These are phyloP conservation scores for Aegilops bicornis DNA, from an alignment of 176 grass and related monocot species.

Conservation along the genomic window DNA sequence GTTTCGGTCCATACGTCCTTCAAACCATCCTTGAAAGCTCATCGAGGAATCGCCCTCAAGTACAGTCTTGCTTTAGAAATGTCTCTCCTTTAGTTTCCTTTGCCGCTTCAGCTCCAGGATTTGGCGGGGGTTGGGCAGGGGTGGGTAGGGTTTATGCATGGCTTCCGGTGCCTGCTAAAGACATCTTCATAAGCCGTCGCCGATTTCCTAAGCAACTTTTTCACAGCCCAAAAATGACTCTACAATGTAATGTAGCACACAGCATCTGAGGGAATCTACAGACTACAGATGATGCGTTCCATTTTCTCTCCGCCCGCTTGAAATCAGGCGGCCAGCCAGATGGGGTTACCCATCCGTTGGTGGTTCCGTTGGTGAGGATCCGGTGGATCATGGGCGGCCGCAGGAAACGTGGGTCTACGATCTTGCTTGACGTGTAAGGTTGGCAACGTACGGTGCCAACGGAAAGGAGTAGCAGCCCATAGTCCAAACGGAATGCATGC, in stretches of 20 bases:
- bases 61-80: conserved; percentile 29
- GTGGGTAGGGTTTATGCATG: neutral
- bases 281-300: neutral
- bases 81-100: neutral
- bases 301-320: neutral
- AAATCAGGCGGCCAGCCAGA: neutral
- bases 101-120: neutral
- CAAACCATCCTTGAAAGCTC: neutral
- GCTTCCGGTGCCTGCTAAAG: neutral
- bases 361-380: neutral
- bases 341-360: neutral
- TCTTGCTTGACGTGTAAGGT: conserved; percentile 57
- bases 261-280: neutral
- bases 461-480: conserved; percentile 3
- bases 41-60: neutral
- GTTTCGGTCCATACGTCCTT: neutral
- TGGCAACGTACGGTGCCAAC: conserved; percentile 21
- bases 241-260: neutral
- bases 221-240: neutral
- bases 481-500: conserved; percentile 5
- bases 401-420: conserved; percentile 20
- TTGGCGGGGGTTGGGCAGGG: neutral
- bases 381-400: conserved; percentile 15
- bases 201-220: neutral
- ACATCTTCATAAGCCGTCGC: neutral